A percentile compares a stretch with the other conserved stretches of the same genome.
Conservation (phyloP, 2,329 filamentous ascomycete species). For the Phyllosticta ampelicida region DNA sequence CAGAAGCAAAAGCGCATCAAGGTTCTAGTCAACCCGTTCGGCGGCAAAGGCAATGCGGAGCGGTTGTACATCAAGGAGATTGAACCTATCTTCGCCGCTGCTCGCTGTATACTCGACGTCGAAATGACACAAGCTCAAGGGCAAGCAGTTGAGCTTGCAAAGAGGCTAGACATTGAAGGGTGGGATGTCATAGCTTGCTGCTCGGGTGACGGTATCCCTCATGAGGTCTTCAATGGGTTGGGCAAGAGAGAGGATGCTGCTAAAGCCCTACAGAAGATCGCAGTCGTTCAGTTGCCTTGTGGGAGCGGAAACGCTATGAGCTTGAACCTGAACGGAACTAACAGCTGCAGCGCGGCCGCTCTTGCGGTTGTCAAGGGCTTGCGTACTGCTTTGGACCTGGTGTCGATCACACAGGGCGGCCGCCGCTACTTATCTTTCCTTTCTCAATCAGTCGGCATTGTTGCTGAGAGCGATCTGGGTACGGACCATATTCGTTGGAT, state of each 20-base stretch:
- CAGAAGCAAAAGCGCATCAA: constrained; percentile 68
- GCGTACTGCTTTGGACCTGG: constrained; percentile 71
- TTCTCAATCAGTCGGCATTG: constrained; percentile 78
- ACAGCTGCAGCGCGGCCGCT: constrained; percentile 63
- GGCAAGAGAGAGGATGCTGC: constrained; percentile 64
- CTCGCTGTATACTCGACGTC: constrained; percentile 64
- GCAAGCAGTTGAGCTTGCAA: constrained; percentile 67
- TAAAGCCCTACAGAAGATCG: constrained; percentile 62
- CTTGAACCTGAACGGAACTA: constrained; percentile 76
- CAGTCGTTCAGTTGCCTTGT: constrained; percentile 80
- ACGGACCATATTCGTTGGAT: constrained; percentile 93
- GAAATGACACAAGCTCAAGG: constrained; percentile 60
- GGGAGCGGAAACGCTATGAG: constrained; percentile 93
- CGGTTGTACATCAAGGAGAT: constrained; percentile 66
- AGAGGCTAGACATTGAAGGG: constrained; percentile 62
- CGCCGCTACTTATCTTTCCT: constrained; percentile 73
- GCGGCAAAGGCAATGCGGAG: constrained; percentile 67
- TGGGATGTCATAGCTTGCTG: constrained; percentile 83
- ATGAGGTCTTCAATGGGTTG: constrained; percentile 92
- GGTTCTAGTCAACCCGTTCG: constrained; percentile 82
- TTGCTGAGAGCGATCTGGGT: constrained; percentile 80
- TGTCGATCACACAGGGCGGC: constrained; percentile 75
- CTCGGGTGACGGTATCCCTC: constrained; percentile 82
- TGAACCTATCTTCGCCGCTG: constrained; percentile 72
- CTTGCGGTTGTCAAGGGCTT: constrained; percentile 80